Evolutionary conservation across 2,329 filamentous ascomycete genomes (phyloP), one percentile per base, ranked within the genome.

Genomic region (Ceratocystis variospora): DNA sequence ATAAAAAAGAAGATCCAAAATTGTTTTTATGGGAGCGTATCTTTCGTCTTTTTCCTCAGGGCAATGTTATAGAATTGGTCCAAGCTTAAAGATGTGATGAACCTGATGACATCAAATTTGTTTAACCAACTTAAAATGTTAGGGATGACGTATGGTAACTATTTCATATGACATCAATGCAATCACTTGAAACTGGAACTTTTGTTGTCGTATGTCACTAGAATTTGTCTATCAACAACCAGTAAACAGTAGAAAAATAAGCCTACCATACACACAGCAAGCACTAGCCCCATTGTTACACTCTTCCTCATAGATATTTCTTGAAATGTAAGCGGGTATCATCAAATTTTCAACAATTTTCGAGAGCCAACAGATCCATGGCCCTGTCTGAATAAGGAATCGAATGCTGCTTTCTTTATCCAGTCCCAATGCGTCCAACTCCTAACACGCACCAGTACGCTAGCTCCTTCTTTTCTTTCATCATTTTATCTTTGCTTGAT

Each of bases 391-490:
- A 37, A 37, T 37, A 37, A 63, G 44, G 44, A 19, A 31, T 15
- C 5, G 48, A 28, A 4, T 17, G 5, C 19, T 19, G 68, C 65
- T 64, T 65, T 69, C 10, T 37, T 70, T 74, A 66, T 79, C 76
- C 73, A 80, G 55, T 79, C 70, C 78, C 83, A 72, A 97, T 94
- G 72, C 86, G 86, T 8, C 94, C 94, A 67, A 95, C 83, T 2
- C 93, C 93, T 45, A 97, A 79, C 22, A 96, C 91, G 77, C 89
- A 91, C 94, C 94, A 99, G 76, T 96, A 97, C 66, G 91, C 91
- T 75, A 97, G 77, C 74, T 97, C 94, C 72, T 88, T 84, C 78
- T 86, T 93, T 76, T 93, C 89, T 74, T 81, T 87, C 61, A 79
- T 83, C 57, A 83, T 84, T 74, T 81, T 86, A 70, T 81, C 83